Base-by-base conservation (phyloP, 768 basidiomycete genomes). In the Pleurotus sapidus region DNA sequence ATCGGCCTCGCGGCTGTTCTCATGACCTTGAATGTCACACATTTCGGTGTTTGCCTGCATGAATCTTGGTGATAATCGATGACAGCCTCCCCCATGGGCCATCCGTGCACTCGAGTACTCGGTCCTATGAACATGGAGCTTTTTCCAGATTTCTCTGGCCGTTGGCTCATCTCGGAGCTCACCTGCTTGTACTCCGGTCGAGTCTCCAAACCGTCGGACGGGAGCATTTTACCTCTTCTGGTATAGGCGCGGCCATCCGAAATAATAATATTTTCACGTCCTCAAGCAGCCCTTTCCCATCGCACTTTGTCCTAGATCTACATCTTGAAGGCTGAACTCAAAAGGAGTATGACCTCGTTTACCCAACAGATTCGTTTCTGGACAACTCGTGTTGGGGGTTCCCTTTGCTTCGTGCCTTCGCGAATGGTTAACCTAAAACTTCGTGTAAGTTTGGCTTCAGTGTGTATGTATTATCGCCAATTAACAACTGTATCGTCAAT, bases 241-340 rank as follows among this genome's bases (percentile, higher is more conserved):
- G 49, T 17, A 50, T 50, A 50, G 49, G 49, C 49, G 49, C 49
- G 49, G 49, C 49, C 25, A 34, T 50, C 49, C 49, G 5, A 45
- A 23, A 17, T n/a, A 43, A n/a, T 43, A 45, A n/a, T 45, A n/a
- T 45, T 38, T 50, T 50, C 49, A 27, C 49, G 30, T 34, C 49
- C 49, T n/a, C 49, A 24, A 43, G 25, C 49, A 27, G 27, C 49
- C 49, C 49, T 50, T 50, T 50, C 49, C 49, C 49, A 50, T 50
- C 49, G 49, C 49, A 50, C 49, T 30, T 50, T 50, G 49, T 50
- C 49, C 49, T 50, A 50, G 49, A 50, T 50, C 49, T 25, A 50
- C 49, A 50, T 50, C 49, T 50, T 30, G n/a, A 45, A 45, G 15
- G 42, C 9, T 45, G 20, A 34, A 34, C 30, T 23, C 42, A 45